phyloP scores from a whole-genome alignment of 192 early-diverging fungal species.

The Gryganskiella cystojenkinii region DNA sequence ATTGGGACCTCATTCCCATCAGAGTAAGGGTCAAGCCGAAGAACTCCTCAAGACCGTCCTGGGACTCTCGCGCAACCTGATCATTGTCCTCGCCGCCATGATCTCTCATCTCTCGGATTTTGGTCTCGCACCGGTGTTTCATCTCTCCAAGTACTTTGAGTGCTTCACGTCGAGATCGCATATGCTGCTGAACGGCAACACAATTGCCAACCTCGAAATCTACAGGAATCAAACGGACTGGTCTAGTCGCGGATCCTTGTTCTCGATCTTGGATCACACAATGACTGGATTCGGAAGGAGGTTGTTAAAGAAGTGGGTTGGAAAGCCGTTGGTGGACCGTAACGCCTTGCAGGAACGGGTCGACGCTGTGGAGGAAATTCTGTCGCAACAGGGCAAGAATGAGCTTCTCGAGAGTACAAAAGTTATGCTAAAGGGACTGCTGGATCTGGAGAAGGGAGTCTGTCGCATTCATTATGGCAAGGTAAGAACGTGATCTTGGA shows the following conservation, averaged over 20 bases:
- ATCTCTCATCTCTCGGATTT: slow-evolving; percentile 73
- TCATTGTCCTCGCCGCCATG: slow-evolving; percentile 60
- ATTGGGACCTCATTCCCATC: background rate
- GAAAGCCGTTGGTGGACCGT: slow-evolving; percentile 68
- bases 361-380: slow-evolving; percentile 70
- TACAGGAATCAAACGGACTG: slow-evolving; percentile 63
- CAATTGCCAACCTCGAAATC: slow-evolving; percentile 73
- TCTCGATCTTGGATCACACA: slow-evolving; percentile 75
- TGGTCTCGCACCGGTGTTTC: slow-evolving; percentile 65
- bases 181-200: slow-evolving; percentile 77
- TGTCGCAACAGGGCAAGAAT: slow-evolving; percentile 28
- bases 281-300: slow-evolving; percentile 71
- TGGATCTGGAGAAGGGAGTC: slow-evolving; percentile 74
- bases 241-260: slow-evolving; percentile 58
- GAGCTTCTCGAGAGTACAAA: slow-evolving; percentile 47
- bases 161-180: slow-evolving; percentile 67
- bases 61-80: slow-evolving; percentile 31
- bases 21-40: slow-evolving; percentile 25
- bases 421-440: slow-evolving; percentile 57
- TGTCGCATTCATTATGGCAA: slow-evolving; percentile 74
- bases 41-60: slow-evolving; percentile 33
- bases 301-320: slow-evolving; percentile 76
- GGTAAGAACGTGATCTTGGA: slow-evolving; percentile 32
- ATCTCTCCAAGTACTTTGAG: slow-evolving; percentile 65
- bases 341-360: slow-evolving; percentile 64